phyloP scores from a whole-genome alignment of 176 grass and related monocot species.

The Saccharum spontaneum region DNA sequence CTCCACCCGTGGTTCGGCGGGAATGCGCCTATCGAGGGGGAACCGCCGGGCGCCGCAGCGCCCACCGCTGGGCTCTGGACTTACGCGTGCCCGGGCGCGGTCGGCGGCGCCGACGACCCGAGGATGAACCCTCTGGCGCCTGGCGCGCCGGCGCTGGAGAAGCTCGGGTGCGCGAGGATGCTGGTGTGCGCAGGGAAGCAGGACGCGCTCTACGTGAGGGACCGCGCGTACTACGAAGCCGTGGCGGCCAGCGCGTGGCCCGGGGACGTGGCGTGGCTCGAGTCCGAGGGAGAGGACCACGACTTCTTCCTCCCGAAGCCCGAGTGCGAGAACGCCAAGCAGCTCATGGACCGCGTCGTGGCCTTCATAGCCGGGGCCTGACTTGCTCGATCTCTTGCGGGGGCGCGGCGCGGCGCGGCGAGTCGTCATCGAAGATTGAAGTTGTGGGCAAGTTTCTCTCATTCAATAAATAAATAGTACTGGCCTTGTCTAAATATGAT shows the following conservation, averaged over 20 bases:
- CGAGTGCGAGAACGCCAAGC: constrained; percentile 41
- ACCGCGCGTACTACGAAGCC: constrained; percentile 40
- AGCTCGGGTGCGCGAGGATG: constrained; percentile 48
- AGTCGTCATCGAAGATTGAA: background rate
- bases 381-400: background rate
- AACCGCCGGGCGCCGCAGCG: background rate
- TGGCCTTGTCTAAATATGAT: background rate
- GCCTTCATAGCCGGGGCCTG: constrained; percentile 32
- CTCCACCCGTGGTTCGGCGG: constrained; percentile 60
- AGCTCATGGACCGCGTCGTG: constrained; percentile 33
- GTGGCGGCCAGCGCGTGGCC: constrained; percentile 50
- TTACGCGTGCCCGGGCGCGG: constrained; percentile 38
- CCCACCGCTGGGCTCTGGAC: constrained; percentile 26
- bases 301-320: constrained; percentile 48
- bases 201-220: constrained; percentile 42
- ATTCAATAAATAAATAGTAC: background rate
- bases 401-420: background rate
- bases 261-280: constrained; percentile 43
- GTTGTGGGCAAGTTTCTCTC: background rate
- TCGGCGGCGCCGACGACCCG: constrained; percentile 48
- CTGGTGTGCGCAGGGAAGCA: constrained; percentile 36
- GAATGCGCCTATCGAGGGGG: constrained; percentile 23
- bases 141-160: constrained; percentile 12
- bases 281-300: constrained; percentile 42
- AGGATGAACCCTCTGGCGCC: constrained; percentile 48